phyloP scores from a whole-genome alignment of 306 rosid genomes.

The Luffa acutangula region DNA sequence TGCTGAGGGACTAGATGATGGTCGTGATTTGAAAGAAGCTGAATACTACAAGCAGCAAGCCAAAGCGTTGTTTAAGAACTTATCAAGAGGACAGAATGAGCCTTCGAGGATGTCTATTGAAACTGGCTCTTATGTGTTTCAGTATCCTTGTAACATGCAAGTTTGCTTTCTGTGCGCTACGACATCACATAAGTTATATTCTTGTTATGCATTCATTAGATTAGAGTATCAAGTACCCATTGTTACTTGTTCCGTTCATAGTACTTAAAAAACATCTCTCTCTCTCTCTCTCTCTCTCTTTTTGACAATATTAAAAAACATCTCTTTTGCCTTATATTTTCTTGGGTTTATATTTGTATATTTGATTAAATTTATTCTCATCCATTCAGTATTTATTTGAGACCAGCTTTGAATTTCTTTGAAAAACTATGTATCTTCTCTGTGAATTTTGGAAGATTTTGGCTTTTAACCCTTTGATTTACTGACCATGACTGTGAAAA shows the following conservation, averaged over 20 bases:
- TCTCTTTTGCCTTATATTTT: neutral
- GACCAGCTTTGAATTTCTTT: neutral
- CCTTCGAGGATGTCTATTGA: conserved; percentile 95
- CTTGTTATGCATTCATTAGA: neutral
- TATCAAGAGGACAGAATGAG: conserved; percentile 77
- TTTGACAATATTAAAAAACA: neutral
- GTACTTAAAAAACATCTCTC: neutral
- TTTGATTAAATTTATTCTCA: neutral
- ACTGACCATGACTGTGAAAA: neutral
- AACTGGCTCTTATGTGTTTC: conserved; percentile 81
- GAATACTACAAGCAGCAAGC: conserved; percentile 89
- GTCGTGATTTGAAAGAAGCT: conserved; percentile 63
- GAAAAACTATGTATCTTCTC: neutral
- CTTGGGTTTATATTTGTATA: neutral
- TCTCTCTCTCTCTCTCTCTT: too few relatives aligned
- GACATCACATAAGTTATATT: neutral
- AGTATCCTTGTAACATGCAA: conserved; percentile 58
- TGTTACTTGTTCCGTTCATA: neutral
- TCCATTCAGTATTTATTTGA: neutral
- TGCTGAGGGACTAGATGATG: conserved; percentile 90
- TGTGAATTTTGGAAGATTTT: neutral
- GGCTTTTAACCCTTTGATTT: neutral
- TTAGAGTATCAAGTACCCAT: neutral
- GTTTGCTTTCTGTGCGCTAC: neutral
- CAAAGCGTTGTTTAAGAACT: conserved; percentile 84